A percentile compares a stretch with the other conserved stretches of the same genome.
Evolutionary conservation across 1,284 basidiomycete species (phyloP).

Genomic region (Naganishia liquefaciens): DNA sequence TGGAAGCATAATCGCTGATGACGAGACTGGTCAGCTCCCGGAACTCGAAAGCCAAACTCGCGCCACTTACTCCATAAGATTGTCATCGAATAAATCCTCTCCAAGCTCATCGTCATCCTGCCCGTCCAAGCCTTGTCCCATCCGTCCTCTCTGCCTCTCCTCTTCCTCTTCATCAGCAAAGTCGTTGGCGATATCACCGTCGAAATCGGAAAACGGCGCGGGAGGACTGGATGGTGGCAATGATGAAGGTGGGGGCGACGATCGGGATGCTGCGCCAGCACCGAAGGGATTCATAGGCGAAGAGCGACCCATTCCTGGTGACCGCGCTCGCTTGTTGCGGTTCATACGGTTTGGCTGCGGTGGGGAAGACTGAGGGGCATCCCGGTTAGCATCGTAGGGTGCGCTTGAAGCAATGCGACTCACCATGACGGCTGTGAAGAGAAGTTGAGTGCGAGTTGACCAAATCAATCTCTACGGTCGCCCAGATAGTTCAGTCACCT

Average conservation of each 20-base stretch:
- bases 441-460: too few species aligned
- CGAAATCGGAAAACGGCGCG: constrained; percentile 80
- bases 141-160: constrained; percentile 59
- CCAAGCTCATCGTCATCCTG: constrained; percentile 76
- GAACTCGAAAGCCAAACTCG: background rate
- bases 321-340: constrained; percentile 48
- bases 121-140: constrained; percentile 54
- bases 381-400: background rate
- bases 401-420: background rate
- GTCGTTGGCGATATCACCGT: constrained; percentile 74
- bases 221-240: constrained; percentile 67
- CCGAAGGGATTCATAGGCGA: constrained; percentile 32
- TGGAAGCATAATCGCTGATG: constrained; percentile 82
- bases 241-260: constrained; percentile 49
- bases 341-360: constrained; percentile 16
- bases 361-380: constrained; percentile 9
- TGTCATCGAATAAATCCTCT: constrained; percentile 89
- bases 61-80: constrained; percentile 67
- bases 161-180: constrained; percentile 64
- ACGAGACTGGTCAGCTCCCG: background rate
- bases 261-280: constrained; percentile 43
- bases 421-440: constrained; percentile 8
- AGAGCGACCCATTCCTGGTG: constrained; percentile 33
- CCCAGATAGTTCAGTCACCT: too few species aligned
- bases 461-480: too few species aligned